Evolutionary conservation across 768 basidiomycete genomes (phyloP).

Genomic region (Rhizopogon rudus): DNA sequence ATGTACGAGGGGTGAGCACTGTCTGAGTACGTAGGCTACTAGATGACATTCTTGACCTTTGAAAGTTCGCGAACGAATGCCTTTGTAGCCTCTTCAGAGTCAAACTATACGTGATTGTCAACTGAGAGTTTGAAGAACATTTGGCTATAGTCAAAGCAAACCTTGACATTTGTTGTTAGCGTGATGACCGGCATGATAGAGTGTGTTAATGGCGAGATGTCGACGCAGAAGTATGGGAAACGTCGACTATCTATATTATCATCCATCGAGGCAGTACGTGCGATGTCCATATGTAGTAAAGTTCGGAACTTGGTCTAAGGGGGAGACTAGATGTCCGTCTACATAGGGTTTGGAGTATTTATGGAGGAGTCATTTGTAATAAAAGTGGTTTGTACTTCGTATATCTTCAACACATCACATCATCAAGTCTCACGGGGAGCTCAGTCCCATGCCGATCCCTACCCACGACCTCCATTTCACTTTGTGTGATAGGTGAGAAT

Average conservation of each 20-base stretch:
- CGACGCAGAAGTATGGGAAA: too few species aligned
- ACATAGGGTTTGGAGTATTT: too few species aligned
- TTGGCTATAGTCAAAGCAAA: slow-evolving; percentile 3
- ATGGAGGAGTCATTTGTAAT: not conserved
- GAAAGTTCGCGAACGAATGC: slow-evolving; percentile 44
- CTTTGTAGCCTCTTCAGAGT: slow-evolving; percentile 25
- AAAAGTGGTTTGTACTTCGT: not conserved
- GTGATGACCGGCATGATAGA: slow-evolving; percentile 32
- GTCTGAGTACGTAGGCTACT: slow-evolving; percentile 10
- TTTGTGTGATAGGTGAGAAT: not conserved
- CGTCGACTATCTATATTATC: too few species aligned
- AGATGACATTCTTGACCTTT: too few species aligned
- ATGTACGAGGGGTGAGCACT: not conserved
- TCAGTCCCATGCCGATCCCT: slow-evolving; percentile 7
- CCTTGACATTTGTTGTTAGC: slow-evolving; percentile 35
- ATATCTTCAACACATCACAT: not conserved
- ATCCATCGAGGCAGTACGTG: too few species aligned
- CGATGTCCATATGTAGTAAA: too few species aligned
- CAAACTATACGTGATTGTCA: slow-evolving; percentile 1
- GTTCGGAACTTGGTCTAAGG: too few species aligned
- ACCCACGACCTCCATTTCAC: slow-evolving; percentile 15
- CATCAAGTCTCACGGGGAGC: slow-evolving; percentile 7
- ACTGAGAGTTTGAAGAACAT: not conserved
- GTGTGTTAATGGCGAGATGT: too few species aligned
- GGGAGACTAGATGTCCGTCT: too few species aligned